These are phyloP conservation scores for Sesbania bispinosa DNA, from an alignment of 306 rosid genomes.

Conservation along the genomic window DNA sequence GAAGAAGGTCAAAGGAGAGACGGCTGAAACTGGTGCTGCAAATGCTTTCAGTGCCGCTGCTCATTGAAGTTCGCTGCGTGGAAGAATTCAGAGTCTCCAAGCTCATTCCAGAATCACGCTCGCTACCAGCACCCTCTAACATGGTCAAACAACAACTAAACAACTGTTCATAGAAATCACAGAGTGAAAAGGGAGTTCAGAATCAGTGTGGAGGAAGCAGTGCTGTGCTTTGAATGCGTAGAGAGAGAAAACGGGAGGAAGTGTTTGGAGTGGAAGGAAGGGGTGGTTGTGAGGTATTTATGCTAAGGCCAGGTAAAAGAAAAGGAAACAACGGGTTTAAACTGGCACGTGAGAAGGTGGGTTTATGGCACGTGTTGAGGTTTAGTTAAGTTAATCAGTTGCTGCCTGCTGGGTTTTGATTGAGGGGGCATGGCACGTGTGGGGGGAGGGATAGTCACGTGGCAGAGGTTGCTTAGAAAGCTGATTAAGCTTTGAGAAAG, in stretches of 20 bases:
- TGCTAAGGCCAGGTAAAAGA: constrained; percentile 14
- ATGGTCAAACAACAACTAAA: constrained; percentile 25
- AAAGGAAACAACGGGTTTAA: background rate
- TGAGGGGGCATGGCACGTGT: constrained; percentile 29
- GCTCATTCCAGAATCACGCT: constrained; percentile 60
- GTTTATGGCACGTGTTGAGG: constrained; percentile 28
- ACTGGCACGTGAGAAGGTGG: constrained; percentile 28
- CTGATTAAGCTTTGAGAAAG: background rate
- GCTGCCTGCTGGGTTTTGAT: no score
- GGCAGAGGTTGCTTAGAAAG: constrained; percentile 15
- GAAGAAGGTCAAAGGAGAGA: constrained; percentile 72
- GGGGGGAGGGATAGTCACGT: constrained; percentile 28
- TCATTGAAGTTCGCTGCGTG: constrained; percentile 61
- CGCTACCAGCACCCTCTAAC: constrained; percentile 48
- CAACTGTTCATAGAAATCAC: background rate
- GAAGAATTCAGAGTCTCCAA: constrained; percentile 54
- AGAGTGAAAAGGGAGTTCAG: background rate
- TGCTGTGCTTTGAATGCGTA: constrained; percentile 30
- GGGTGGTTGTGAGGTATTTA: constrained; percentile 68
- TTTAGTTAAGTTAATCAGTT: background rate
- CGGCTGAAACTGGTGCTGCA: constrained; percentile 91
- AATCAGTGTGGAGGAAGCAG: background rate
- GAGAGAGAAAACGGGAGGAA: background rate
- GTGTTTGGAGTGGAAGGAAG: constrained; percentile 5
- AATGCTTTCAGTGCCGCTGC: constrained; percentile 77